Percentiles rank a stretch among this genome's conserved stretches.
Conservation (phyloP, 208 protist species). For the Phytomonas sp. region DNA sequence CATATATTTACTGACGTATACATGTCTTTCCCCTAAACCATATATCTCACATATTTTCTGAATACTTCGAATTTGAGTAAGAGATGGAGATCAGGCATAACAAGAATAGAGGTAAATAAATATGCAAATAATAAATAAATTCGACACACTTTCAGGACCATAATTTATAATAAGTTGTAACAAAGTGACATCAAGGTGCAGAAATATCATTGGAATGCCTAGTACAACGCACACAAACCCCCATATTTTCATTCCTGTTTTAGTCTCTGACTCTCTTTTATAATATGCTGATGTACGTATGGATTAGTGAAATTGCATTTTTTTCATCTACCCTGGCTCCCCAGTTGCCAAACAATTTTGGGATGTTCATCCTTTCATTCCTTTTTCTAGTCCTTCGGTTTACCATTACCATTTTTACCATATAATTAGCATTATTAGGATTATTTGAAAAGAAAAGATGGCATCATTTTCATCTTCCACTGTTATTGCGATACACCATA, state of each 20-base stretch:
- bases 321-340: not conserved
- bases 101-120: not conserved
- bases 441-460: slow-evolving; percentile 2
- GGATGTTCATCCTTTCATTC: not conserved
- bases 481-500: not conserved
- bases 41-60: not conserved
- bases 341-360: not conserved
- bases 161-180: not conserved
- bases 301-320: not conserved
- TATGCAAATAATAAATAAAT: not conserved
- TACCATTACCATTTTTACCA: not conserved
- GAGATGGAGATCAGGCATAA: not conserved
- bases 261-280: not conserved
- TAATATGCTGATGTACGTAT: not conserved
- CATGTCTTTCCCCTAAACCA: not conserved
- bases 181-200: not conserved
- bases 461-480: not conserved
- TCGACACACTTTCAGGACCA: not conserved
- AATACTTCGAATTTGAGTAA: not conserved
- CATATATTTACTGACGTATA: not conserved
- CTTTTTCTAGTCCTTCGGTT: not conserved
- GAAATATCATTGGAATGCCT: not conserved
- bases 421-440: not conserved
- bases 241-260: not conserved
- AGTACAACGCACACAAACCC: not conserved